Percentiles rank a stretch among this genome's conserved stretches.
Evolutionary conservation across 192 early-diverging fungal genomes (phyloP).

Genomic region (Coemansia pectinata): DNA sequence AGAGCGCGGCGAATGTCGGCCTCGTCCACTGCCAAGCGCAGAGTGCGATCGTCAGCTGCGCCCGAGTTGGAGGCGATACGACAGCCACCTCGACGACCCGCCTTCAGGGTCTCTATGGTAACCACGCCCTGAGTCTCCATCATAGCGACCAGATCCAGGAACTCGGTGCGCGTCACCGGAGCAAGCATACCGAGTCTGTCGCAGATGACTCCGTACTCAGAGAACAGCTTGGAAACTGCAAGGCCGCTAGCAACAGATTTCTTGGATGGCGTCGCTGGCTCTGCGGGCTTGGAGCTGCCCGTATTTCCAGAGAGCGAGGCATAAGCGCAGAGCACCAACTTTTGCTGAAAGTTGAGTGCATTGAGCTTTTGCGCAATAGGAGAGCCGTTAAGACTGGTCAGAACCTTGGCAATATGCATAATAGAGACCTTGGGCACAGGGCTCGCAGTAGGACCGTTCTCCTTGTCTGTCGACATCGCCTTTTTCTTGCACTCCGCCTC

Average conservation of each 20-base stretch:
- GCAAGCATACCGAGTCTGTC: conserved; percentile 56
- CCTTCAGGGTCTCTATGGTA: conserved; percentile 23
- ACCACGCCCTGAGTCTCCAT: conserved; percentile 75
- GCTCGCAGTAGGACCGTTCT: conserved; percentile 23
- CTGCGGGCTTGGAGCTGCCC: conserved; percentile 15
- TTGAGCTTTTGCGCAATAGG: conserved; percentile 63
- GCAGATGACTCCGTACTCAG: conserved; percentile 62
- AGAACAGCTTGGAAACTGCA: conserved; percentile 42
- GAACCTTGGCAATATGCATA: conserved; percentile 73
- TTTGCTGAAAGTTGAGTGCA: conserved; percentile 77
- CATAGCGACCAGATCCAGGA: conserved; percentile 70
- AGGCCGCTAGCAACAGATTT: conserved; percentile 55
- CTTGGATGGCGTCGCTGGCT: conserved; percentile 52
- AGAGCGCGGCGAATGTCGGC: conserved; percentile 43
- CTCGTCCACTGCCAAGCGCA: conserved; percentile 48
- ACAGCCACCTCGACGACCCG: conserved; percentile 33
- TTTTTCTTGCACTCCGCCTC: conserved; percentile 66
- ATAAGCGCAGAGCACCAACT: conserved; percentile 65
- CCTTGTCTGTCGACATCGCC: conserved; percentile 37
- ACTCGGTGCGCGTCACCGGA: conserved; percentile 73
- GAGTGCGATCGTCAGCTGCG: conserved; percentile 45
- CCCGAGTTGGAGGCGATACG: conserved; percentile 30
- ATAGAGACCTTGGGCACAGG: conserved; percentile 73
- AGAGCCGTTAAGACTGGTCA: conserved; percentile 63
- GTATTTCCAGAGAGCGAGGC: conserved; percentile 20